These are phyloP conservation scores for Tilletia horrida DNA, from an alignment of 1,284 basidiomycete genomes.

Conservation along the genomic window DNA sequence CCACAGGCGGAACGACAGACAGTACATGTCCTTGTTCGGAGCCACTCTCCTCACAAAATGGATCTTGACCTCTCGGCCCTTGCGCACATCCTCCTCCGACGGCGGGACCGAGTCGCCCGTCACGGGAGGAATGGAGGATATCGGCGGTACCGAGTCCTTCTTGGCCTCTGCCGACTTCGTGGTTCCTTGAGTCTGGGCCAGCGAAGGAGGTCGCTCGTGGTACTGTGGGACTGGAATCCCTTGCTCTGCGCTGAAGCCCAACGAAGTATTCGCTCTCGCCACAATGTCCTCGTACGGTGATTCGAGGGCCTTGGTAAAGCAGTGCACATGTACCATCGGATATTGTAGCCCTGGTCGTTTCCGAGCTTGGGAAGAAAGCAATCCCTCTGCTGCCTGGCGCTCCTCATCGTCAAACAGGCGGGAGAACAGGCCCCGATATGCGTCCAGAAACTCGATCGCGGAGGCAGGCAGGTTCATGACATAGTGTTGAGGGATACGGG, in stretches of 20 bases:
- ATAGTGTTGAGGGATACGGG: slow-evolving; percentile 65
- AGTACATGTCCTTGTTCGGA: slow-evolving; percentile 98
- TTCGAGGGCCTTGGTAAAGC: slow-evolving; percentile 76
- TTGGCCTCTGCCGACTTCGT: background rate
- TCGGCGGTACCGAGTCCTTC: background rate
- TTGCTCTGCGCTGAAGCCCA: slow-evolving; percentile 23
- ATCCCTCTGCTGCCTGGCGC: slow-evolving; percentile 41
- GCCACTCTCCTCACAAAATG: slow-evolving; percentile 88
- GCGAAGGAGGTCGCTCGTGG: background rate
- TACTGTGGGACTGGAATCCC: background rate
- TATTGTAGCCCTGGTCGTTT: slow-evolving; percentile 54
- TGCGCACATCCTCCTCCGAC: background rate
- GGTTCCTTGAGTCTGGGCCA: background rate
- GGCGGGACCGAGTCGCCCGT: background rate
- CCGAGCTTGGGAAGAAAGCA: background rate
- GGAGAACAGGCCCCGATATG: slow-evolving; percentile 72
- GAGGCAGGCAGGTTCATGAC: slow-evolving; percentile 96
- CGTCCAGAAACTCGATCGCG: slow-evolving; percentile 84
- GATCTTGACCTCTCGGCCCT: slow-evolving; percentile 57
- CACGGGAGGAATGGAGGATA: slow-evolving; percentile 2
- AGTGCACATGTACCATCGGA: slow-evolving; percentile 93
- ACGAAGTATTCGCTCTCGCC: slow-evolving; percentile 35
- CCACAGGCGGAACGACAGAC: slow-evolving; percentile 85
- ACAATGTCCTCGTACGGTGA: slow-evolving; percentile 41
- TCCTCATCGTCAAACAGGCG: slow-evolving; percentile 55